These are phyloP conservation scores for Pleurostoma richardsiae DNA, from an alignment of 2,329 filamentous ascomycete species.

Conservation along the genomic window DNA sequence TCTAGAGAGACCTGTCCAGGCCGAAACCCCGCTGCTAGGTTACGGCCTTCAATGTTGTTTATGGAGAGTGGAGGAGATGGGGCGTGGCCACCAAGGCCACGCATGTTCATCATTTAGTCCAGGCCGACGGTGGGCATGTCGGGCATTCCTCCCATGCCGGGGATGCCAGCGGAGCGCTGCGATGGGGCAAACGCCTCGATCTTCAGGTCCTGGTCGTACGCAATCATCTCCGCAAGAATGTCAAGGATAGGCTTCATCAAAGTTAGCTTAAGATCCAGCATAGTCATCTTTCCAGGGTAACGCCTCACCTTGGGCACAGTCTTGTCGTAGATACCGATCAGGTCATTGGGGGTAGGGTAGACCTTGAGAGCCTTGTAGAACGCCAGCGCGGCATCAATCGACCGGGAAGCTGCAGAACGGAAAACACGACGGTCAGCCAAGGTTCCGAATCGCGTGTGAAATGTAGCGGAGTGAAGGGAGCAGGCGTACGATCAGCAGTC, in stretches of 20 bases:
- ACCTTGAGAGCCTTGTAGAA: conserved; percentile 99
- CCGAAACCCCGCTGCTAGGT: too few relatives aligned
- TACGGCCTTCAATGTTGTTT: neutral
- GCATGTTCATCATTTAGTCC: conserved; percentile 34
- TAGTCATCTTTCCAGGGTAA: neutral
- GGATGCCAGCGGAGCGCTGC: conserved; percentile 20
- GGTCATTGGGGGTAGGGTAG: conserved; percentile 86
- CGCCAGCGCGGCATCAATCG: conserved; percentile 80
- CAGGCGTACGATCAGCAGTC: conserved; percentile 69
- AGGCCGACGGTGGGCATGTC: conserved; percentile 48
- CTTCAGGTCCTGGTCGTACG: conserved; percentile 72
- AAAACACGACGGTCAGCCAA: neutral
- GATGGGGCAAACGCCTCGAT: conserved; percentile 37
- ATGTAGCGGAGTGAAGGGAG: conserved; percentile 8
- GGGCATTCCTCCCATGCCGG: conserved; percentile 28
- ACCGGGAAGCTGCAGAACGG: conserved; percentile 50
- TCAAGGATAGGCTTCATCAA: conserved; percentile 74
- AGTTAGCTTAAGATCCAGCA: neutral
- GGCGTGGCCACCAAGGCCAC: neutral
- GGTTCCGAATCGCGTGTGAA: neutral
- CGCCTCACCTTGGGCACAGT: conserved; percentile 80
- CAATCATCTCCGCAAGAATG: conserved; percentile 96
- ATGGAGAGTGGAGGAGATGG: conserved; percentile 8
- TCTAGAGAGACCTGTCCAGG: too few relatives aligned
- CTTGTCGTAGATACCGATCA: conserved; percentile 97